Percentiles rank a stretch among this genome's conserved stretches.
phyloP scores from a whole-genome alignment of 2,329 filamentous ascomycete genomes.

The Monosporascus cannonballus region DNA sequence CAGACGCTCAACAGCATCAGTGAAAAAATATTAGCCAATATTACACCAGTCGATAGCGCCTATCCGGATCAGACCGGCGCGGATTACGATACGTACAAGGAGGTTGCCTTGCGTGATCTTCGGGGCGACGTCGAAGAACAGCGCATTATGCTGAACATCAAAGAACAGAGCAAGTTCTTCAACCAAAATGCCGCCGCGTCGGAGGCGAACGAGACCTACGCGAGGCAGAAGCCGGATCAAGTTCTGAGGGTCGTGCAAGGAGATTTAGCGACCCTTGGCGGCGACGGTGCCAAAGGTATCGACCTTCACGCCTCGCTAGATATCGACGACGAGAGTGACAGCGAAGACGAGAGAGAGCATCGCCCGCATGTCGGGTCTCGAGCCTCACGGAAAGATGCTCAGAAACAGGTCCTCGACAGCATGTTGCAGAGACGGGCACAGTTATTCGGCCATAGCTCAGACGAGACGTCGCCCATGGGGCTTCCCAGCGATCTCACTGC shows the following conservation, averaged over 20 bases:
- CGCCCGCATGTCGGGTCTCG: constrained; percentile 62
- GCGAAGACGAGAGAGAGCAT: constrained; percentile 55
- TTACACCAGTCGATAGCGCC: constrained; percentile 70
- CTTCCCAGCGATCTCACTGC: constrained; percentile 51
- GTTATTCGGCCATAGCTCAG: constrained; percentile 44
- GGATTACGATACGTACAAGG: constrained; percentile 67
- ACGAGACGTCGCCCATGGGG: constrained; percentile 47
- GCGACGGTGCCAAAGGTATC: constrained; percentile 43
- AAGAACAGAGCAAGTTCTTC: constrained; percentile 81
- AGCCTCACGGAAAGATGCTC: constrained; percentile 56
- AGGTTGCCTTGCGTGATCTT: constrained; percentile 75
- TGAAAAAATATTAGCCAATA: constrained; percentile 87
- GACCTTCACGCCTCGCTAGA: constrained; percentile 61
- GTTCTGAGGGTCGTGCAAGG: constrained; percentile 59
- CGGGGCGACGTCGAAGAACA: constrained; percentile 67
- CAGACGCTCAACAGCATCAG: constrained; percentile 84
- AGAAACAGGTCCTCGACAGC: constrained; percentile 59
- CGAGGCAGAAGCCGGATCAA: constrained; percentile 62
- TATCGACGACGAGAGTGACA: constrained; percentile 64
- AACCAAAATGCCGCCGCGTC: constrained; percentile 45
- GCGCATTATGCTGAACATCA: constrained; percentile 78
- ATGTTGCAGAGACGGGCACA: constrained; percentile 57
- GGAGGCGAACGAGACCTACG: constrained; percentile 47
- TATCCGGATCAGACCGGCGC: constrained; percentile 58
- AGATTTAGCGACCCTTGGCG: constrained; percentile 51